phyloP scores from a whole-genome alignment of 2,329 filamentous ascomycete genomes.

The Geosmithia flava region DNA sequence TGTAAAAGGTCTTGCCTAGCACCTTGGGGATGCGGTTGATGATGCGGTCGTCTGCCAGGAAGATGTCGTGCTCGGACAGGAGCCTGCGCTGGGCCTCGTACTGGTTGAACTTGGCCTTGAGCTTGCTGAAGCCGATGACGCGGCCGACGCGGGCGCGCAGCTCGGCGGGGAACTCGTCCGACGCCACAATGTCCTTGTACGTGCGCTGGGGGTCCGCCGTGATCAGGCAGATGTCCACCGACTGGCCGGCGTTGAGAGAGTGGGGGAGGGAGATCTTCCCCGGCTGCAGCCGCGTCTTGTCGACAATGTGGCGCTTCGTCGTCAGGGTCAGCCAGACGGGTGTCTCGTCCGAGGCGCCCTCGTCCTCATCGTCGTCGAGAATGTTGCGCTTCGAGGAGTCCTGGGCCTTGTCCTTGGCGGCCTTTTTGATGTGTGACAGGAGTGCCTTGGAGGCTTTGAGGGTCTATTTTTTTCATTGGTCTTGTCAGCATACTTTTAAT shows the following conservation, averaged over 20 bases:
- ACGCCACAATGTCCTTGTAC: constrained; percentile 80
- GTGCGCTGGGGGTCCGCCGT: constrained; percentile 68
- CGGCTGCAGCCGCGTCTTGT: constrained; percentile 72
- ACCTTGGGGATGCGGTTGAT: constrained; percentile 58
- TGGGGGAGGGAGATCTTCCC: constrained; percentile 71
- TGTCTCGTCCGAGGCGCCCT: constrained; percentile 29
- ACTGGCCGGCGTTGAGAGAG: constrained; percentile 48
- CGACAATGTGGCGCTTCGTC: constrained; percentile 53
- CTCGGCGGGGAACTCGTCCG: constrained; percentile 56
- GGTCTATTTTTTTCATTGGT: constrained; percentile 40
- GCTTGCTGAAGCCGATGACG: constrained; percentile 71
- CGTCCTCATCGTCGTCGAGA: constrained; percentile 26
- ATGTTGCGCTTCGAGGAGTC: constrained; percentile 44
- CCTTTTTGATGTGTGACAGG: constrained; percentile 47
- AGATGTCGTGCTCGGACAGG: constrained; percentile 77
- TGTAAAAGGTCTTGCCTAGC: constrained; percentile 90
- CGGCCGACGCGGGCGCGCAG: constrained; percentile 57
- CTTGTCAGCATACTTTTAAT: constrained; percentile 16
- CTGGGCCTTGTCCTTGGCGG: constrained; percentile 31
- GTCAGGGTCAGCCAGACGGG: constrained; percentile 52
- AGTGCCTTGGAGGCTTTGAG: constrained; percentile 53
- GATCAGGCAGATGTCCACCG: constrained; percentile 60
- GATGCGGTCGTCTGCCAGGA: constrained; percentile 85
- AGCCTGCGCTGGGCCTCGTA: constrained; percentile 83
- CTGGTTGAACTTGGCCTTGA: constrained; percentile 71